Evolutionary conservation across 257 asterid species (phyloP).

Genomic region (Nicotiana undulata): DNA sequence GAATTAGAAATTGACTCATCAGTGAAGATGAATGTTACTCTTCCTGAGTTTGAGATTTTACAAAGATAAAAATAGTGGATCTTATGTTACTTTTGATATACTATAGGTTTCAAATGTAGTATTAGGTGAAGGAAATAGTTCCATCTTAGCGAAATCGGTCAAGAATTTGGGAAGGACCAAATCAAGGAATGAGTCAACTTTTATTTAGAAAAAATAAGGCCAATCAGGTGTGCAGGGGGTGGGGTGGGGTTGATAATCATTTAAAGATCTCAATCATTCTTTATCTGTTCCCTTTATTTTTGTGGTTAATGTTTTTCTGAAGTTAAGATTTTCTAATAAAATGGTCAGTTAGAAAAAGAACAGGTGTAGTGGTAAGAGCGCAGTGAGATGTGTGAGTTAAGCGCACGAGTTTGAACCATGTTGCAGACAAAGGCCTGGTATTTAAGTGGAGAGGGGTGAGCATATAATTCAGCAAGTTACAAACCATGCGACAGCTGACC

Average conservation of each 20-base stretch:
- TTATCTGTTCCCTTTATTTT: neutral
- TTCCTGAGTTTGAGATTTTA: conserved; percentile 1
- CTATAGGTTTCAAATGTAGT: neutral
- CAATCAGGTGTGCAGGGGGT: too few relatives aligned
- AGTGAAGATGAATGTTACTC: neutral
- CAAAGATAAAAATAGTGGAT: neutral
- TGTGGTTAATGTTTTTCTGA: neutral
- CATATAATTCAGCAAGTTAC: neutral
- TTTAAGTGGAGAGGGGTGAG: neutral
- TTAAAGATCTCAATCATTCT: neutral
- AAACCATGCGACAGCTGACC: neutral
- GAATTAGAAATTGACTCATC: neutral
- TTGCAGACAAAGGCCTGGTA: neutral
- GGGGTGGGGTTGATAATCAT: too few relatives aligned
- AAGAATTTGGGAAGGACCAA: neutral
- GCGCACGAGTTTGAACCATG: neutral
- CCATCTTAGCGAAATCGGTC: neutral
- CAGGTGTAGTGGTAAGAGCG: neutral
- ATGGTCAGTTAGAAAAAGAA: neutral
- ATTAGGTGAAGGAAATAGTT: neutral
- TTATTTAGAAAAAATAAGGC: neutral
- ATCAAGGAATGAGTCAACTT: neutral
- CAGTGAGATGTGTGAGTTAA: neutral
- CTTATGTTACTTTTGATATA: neutral
- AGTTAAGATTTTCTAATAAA: neutral